Base-by-base conservation (phyloP, 148 eudicot genomes). In the Selenicereus undatus region DNA sequence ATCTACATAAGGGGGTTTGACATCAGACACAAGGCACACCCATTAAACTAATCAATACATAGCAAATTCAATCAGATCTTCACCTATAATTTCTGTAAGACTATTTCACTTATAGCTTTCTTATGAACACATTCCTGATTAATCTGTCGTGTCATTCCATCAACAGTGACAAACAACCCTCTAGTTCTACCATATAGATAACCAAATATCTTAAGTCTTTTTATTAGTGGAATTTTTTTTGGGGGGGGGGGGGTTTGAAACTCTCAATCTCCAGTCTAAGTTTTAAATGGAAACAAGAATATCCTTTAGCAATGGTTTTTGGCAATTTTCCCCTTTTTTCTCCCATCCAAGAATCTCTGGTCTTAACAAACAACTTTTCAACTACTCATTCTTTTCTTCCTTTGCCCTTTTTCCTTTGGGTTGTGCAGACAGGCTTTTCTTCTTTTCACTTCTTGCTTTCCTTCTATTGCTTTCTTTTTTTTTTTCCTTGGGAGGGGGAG, bases 1-100 rank as follows among this genome's bases (percentile, higher is more conserved):
- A 88, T 88, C 98, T 95, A 85, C 75, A 86, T 29, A 72, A 7
- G 52, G 21, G n/a, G 27, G 18, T 32, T 75, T 76, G n/a, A 70
- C 26, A 20, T 62, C 11, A 52, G 11, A 43, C 27, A 62, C 10
- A 66, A 65, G 7, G 12, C 11, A 29, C 3, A 27, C 48, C 18
- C 13, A 48, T 48, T 48, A 48, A 48, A 48, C 12, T 11, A 48
- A 48, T 73, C 3, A 39, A 18, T 0, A 51, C 1, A 78, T 29
- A 24, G 50, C 18, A 48, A 24, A 45, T 43, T 65, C 22, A 8
- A 2, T 51, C 52, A 39, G 12, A 39, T 32, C 16, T 27, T 72
- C 52, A 72, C 4, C 11, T 42, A 8, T 4, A 22, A 71, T 71
- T 20, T 39, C 26, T 72, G 27, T 18, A 30, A 11, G 35, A 69